Percentiles rank a stretch among this genome's conserved stretches.
These are phyloP conservation scores for Globomyces pollinis-pini DNA, from an alignment of 192 early-diverging fungal species.

Conservation along the genomic window DNA sequence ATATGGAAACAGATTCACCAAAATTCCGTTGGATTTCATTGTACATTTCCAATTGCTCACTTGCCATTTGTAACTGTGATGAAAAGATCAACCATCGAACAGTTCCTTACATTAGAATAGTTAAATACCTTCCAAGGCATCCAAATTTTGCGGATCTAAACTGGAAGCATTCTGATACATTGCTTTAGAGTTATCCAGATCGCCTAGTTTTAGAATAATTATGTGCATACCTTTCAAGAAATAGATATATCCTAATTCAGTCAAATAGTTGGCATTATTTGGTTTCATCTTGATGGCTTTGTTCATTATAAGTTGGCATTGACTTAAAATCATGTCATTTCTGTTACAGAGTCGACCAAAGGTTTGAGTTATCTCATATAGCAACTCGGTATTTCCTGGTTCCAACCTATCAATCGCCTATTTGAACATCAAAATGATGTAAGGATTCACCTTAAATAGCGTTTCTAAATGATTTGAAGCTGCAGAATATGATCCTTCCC, in stretches of 20 bases:
- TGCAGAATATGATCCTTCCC: constrained; percentile 25
- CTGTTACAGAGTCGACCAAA: constrained; percentile 30
- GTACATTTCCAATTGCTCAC: constrained; percentile 49
- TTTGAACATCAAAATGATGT: not conserved
- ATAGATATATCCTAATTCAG: constrained; percentile 34
- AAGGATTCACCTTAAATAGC: not conserved
- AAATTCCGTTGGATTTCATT: constrained; percentile 31
- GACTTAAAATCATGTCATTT: constrained; percentile 26
- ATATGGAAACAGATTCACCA: constrained; percentile 27
- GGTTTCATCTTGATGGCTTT: constrained; percentile 27
- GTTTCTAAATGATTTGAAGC: constrained; percentile 28
- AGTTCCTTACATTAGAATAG: constrained; percentile 1
- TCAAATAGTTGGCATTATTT: constrained; percentile 18
- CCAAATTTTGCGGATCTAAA: constrained; percentile 26
- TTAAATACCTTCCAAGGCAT: constrained; percentile 25
- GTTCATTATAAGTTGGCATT: constrained; percentile 20
- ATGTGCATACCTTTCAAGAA: constrained; percentile 20
- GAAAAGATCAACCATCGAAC: constrained; percentile 35
- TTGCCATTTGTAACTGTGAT: constrained; percentile 33
- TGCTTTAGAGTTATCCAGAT: not conserved
- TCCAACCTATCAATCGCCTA: constrained; percentile 29
- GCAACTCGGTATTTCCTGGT: constrained; percentile 28
- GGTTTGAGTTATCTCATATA: constrained; percentile 17
- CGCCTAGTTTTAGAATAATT: constrained; percentile 1
- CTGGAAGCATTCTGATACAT: constrained; percentile 16